These are phyloP conservation scores for Botrytis pseudocinerea DNA, from an alignment of 2,329 filamentous ascomycete species.

Conservation along the genomic window DNA sequence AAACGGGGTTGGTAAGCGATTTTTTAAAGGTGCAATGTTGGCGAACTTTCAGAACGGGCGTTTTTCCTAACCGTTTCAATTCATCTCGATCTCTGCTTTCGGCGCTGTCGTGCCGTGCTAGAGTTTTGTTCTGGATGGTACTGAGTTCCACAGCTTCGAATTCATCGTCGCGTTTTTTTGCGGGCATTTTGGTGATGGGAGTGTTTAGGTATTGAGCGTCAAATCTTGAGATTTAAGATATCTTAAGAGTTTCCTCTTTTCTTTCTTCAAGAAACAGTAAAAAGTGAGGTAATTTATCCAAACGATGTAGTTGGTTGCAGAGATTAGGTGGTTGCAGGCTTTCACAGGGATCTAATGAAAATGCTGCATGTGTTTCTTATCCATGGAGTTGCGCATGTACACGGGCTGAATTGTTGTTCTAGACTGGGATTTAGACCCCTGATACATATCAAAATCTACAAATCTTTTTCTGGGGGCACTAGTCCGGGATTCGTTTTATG, in stretches of 20 bases:
- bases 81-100: conserved; percentile 8
- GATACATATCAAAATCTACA: not conserved
- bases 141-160: conserved; percentile 4
- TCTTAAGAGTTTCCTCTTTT: not conserved
- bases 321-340: not conserved
- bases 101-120: not conserved
- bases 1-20: not conserved
- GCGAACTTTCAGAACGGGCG: conserved; percentile 20
- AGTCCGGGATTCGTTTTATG: not conserved
- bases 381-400: conserved; percentile 1
- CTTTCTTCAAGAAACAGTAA: not conserved
- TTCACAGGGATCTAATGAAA: not conserved
- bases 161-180: not conserved
- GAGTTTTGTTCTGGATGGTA: not conserved
- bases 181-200: not conserved
- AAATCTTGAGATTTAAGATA: not conserved
- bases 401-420: not conserved
- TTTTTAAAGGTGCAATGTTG: too few species aligned
- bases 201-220: not conserved
- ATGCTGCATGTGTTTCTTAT: not conserved
- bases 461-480: not conserved
- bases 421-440: not conserved
- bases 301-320: too few species aligned
- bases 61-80: conserved; percentile 12
- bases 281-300: not conserved